Base-by-base conservation (phyloP, 1,284 basidiomycete genomes). In the Flammula alnicola region DNA sequence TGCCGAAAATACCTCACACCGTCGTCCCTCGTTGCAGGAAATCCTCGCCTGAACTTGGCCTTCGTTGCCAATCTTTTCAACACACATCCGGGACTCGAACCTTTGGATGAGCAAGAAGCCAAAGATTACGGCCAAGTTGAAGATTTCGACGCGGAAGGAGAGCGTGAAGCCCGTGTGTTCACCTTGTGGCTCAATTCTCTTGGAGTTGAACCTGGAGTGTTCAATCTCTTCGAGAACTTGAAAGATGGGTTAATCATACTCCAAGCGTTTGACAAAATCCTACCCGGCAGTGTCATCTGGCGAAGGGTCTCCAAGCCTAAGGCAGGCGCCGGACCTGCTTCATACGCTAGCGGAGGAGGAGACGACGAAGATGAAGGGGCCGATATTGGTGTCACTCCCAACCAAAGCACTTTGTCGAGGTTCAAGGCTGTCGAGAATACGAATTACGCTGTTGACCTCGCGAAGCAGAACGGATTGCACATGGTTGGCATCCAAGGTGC, bases 1-100 rank as follows among this genome's bases (percentile, higher is more conserved):
- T 98, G 96, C 74, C 83, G 95, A 58, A 97, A 98, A 67, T 99
- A 97, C 76, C 80, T 99, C 25, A 96, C 96, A 0, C 85, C 93
- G 0, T 88, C 92, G 17, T 91, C 95, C 12, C 86, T 99, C 58
- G 83, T 98, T 17, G 76, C 93, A 4, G 96, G 97, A 14, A 99
- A 99, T 69, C 95, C 95, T n/a, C 95, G 96, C 65, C 81, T 99
- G 39, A 99, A 99, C 72, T 87, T 99, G 52, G 96, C 97, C 3
- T 99, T 98, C 68, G 96, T 98, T 48, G 96, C 97, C 39, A 95
- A 98, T 71, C 81, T 99, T 46, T 99, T 99, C 84, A 99, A 99
- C 79, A 98, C 93, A 2, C 89, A 93, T 75, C 96, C 96, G 0
- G 91, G 94, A 0, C 85, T 96, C 23, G 95, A 83, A 56, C 95